Base-by-base conservation (phyloP, 106 monocot genomes). In the Phalaenopsis equestris region DNA sequence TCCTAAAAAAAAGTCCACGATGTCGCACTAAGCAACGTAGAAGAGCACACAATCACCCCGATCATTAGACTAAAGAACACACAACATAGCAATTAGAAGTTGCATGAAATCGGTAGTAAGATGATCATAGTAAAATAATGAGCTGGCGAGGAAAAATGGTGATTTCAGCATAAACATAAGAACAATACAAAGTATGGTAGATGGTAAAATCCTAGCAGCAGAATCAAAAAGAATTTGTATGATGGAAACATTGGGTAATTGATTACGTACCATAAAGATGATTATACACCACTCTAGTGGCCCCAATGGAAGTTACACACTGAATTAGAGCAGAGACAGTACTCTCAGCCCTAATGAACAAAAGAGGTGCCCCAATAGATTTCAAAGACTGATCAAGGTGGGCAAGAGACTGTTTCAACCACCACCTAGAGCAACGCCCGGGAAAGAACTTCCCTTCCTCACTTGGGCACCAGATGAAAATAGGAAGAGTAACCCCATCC, bases 401-500 rank as follows among this genome's bases (percentile, higher is more conserved):
- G 19, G 75, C 57, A 55, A 96, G 93, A 12, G 96, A 96, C 81
- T 93, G 93, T 84, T 96, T 96, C 47, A 96, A 86, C 95, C 95
- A 96, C 95, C 95, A 96, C 21, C 93, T 58, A 19, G 95, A 96
- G 55, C 84, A 88, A 41, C 95, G 84, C 10, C 95, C 95, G 21
- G 95, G 93, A 30, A 84, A 93, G 83, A 89, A 96, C 81, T 88
- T 86, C 43, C 88, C 93, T 84, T 96, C 93, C 82, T 96, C 95
- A 56, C 77, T 80, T 1, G 93, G 90, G 30, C 91, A 93, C 95
- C 95, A 96, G 67, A 96, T 88, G 83, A 93, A 96, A 47, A 96
- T 85, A 5, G 95, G 95, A 78, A 96, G 85, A 16, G 91, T 84
- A 46, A 76, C 45, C 4, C 87, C 91, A 39, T 89, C 93, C 78